Evolutionary conservation across 371 early-diverging fungal species (phyloP), one percentile per base, ranked within the genome.

Genomic region (Actinomucor elegans): DNA sequence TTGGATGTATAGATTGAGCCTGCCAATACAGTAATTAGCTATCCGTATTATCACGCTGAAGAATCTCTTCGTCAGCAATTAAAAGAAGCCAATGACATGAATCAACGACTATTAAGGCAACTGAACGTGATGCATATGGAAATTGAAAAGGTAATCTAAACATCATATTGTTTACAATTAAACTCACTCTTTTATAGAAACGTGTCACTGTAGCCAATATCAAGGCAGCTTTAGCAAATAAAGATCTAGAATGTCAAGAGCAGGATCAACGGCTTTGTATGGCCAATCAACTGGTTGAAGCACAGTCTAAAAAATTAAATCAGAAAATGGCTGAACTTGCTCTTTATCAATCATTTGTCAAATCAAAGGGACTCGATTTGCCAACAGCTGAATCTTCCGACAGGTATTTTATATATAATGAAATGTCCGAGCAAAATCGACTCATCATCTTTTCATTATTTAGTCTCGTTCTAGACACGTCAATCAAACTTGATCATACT

Each of bases 221-320:
- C 9, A 67, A 73, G 43, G 41, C 64, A 6, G 44, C 62, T 18
- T 18, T 73, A 15, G 35, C 62, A 14, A 41, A 32, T 28, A 73
- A 69, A 49, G 73, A 73, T 11, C 36, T 59, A 9, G 67, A 73
- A 23, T 32, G 64, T 5, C 56, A 62, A 27, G 64, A 69, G 15
- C 53, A 61, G 15, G 58, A 57, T 4, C 65, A 67, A 17, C 59
- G 52, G 15, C 32, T 64, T 2, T 33, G 38, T 1, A 28, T 57
- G 10, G 46, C 49, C 10, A 56, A 45, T 4, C 64, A 64, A 14
- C 37, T 58, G 1, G 64, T 47, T 46, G 66, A 66, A 9, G 40
- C 55, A 1, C 68, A 66, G 28, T 43, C 55, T 4, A 52, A 32
- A 7, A 56, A 67, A 24, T 24, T 71, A 23, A 50, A 56, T 23